Percentiles rank a stretch among this genome's conserved stretches.
These are phyloP conservation scores for Casuarina cunninghamiana DNA, from an alignment of 306 rosid species.

Conservation along the genomic window DNA sequence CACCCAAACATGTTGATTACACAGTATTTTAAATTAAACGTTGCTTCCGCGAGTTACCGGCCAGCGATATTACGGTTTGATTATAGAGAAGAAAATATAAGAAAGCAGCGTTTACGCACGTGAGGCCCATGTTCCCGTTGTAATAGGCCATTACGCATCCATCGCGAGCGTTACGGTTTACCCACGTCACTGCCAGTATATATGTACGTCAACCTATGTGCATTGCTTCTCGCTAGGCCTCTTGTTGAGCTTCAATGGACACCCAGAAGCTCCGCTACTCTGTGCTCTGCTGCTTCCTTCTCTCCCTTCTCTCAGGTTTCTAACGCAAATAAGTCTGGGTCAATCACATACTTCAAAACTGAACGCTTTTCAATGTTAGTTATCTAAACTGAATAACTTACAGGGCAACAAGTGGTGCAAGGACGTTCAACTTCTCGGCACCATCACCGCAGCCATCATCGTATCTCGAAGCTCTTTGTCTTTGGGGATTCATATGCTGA, in stretches of 20 bases:
- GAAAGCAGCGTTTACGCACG: too few species aligned
- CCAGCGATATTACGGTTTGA: too few species aligned
- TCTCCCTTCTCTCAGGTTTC: constrained; percentile 9
- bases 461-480: constrained; percentile 40
- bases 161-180: too few species aligned
- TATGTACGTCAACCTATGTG: background rate
- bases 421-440: constrained; percentile 7
- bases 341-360: background rate
- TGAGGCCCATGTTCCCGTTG: too few species aligned
- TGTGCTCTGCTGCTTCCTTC: constrained; percentile 9
- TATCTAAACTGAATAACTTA: background rate
- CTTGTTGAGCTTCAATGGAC: constrained; percentile 4
- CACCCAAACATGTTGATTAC: too few species aligned
- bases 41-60: too few species aligned
- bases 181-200: too few species aligned
- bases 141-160: too few species aligned
- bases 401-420: constrained; percentile 15
- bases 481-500: constrained; percentile 63
- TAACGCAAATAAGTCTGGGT: background rate
- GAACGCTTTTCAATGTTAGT: background rate
- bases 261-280: constrained; percentile 10
- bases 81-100: too few species aligned
- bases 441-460: background rate
- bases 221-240: background rate
- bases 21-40: too few species aligned